These are phyloP conservation scores for Phytophthora palmivora DNA, from an alignment of 352 stramenopile genomes.

Conservation along the genomic window DNA sequence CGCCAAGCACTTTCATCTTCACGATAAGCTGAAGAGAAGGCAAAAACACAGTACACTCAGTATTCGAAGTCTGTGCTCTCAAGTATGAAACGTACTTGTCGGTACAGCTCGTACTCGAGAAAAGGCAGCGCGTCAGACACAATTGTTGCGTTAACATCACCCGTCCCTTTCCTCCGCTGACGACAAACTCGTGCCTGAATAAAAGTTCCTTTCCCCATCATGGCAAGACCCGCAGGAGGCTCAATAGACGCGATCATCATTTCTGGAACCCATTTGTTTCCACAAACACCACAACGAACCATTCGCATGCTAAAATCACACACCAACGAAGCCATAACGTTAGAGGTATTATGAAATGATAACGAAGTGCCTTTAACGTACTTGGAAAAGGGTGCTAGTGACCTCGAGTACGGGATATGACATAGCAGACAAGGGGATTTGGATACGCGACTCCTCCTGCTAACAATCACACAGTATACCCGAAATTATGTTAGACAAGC, in stretches of 20 bases:
- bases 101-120: constrained; percentile 97
- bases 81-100: constrained; percentile 77
- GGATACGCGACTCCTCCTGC: constrained; percentile 52
- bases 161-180: constrained; percentile 89
- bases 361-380: constrained; percentile 24
- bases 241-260: constrained; percentile 94
- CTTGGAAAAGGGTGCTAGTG: constrained; percentile 96
- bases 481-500: constrained; percentile 6
- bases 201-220: constrained; percentile 93
- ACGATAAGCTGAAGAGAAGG: constrained; percentile 66
- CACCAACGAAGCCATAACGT: neutral
- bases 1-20: constrained; percentile 93
- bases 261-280: constrained; percentile 98
- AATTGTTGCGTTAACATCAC: constrained; percentile 96
- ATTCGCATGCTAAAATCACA: constrained; percentile 91
- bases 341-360: too few species aligned
- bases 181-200: constrained; percentile 97
- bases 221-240: constrained; percentile 78
- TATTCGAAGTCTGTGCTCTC: neutral
- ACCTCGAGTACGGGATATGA: constrained; percentile 97
- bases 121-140: constrained; percentile 98
- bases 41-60: constrained; percentile 5
- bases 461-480: constrained; percentile 4
- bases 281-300: constrained; percentile 95
- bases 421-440: constrained; percentile 93